Evolutionary conservation across 139 green algal species (phyloP), one percentile per base, ranked within the genome.

Genomic region (Tetraselmis striata): DNA sequence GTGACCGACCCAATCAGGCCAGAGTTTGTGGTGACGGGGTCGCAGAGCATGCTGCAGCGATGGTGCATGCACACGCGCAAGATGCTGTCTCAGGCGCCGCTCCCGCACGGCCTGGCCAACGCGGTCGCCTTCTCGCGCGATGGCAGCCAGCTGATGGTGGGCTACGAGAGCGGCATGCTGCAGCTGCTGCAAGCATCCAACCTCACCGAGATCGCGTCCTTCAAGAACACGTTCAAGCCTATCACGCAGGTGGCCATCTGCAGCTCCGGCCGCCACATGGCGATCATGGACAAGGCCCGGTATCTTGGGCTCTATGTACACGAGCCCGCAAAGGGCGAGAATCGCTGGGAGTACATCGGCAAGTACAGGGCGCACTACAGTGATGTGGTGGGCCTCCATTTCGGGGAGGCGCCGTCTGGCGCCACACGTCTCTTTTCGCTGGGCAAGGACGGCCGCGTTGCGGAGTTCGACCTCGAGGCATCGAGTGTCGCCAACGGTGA

Each of bases 341-440:
- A 86, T 83, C 82, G 87, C 1, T 93, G 92, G 90, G 93, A 96
- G 84, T 88, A 89, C 75, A 84, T 94, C 1, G 93, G 93, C 28
- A 91, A 88, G 75, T 84, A 85, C 77, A 79, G 80, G 24, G 81
- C 85, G 32, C 92, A 95, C 83, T 83, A 90, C 31, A 84, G 28
- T 1, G 29, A 59, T 28, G 78, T 94, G 2, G 85, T 88, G n/a
- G 87, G 81, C 0, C 59, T 95, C 31, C 59, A 78, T 18, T 95
- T 94, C 86, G 91, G 88, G 2, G 88, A 92, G 81, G 86, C 88
- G 2, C 87, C 87, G 1, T 81, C 84, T 2, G 89, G 89, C n/a
- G 81, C 90, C 59, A 93, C 88, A 0, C 88, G 88, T 28, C 85
- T 95, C 23, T 92, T 95, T 77, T 93, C 86, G 1, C 29, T 94